phyloP scores from a whole-genome alignment of 2,329 filamentous ascomycete genomes.

The Rutstroemia sp. region DNA sequence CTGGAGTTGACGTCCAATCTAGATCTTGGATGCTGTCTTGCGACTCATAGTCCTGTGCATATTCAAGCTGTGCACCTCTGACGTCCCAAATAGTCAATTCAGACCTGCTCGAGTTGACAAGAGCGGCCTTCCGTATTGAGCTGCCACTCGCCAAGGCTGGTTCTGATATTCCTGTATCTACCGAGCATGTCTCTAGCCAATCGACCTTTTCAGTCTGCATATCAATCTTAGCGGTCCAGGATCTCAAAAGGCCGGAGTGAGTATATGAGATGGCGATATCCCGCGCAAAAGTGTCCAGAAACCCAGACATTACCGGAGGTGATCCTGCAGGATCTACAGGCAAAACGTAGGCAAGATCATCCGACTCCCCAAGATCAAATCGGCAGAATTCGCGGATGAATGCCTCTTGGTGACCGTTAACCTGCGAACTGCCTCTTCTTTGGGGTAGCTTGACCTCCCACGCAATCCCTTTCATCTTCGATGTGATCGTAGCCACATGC shows the following conservation, averaged over 20 bases:
- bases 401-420: constrained; percentile 18
- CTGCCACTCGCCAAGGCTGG: constrained; percentile 78
- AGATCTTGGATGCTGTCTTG: constrained; percentile 76
- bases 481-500: constrained; percentile 77
- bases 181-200: constrained; percentile 75
- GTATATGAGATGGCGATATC: constrained; percentile 86
- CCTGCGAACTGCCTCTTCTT: constrained; percentile 27
- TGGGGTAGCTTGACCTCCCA: constrained; percentile 67
- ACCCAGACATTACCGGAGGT: constrained; percentile 62
- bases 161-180: constrained; percentile 68
- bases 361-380: constrained; percentile 57
- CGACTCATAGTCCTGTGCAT: constrained; percentile 64
- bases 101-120: constrained; percentile 68
- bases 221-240: constrained; percentile 78
- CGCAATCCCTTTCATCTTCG: constrained; percentile 68
- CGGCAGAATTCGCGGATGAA: constrained; percentile 59
- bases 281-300: constrained; percentile 77
- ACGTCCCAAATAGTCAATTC: constrained; percentile 89
- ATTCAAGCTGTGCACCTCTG: constrained; percentile 72
- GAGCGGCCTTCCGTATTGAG: constrained; percentile 76
- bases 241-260: constrained; percentile 63
- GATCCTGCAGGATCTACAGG: constrained; percentile 83
- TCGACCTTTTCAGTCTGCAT: constrained; percentile 53
- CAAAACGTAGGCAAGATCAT: constrained; percentile 59
- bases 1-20: constrained; percentile 89